Evolutionary conservation across 257 asterid genomes (phyloP).

Genomic region (Penstemon barbatus): DNA sequence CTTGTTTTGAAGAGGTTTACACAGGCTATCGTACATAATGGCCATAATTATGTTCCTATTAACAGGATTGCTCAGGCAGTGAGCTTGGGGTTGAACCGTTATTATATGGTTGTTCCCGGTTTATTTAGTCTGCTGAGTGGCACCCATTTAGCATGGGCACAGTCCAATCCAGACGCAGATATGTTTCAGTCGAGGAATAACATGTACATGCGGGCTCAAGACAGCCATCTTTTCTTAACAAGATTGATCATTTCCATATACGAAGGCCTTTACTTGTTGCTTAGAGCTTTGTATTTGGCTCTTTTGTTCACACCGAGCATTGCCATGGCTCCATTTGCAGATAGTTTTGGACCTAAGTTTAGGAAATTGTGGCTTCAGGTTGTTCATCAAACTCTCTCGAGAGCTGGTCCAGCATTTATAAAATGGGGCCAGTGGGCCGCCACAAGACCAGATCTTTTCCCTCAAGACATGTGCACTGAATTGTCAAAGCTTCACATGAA

Average conservation of each 20-base stretch:
- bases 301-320: slow-evolving; percentile 80
- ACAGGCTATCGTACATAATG: slow-evolving; percentile 32
- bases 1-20: slow-evolving; percentile 64
- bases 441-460: slow-evolving; percentile 93
- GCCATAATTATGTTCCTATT: slow-evolving; percentile 38
- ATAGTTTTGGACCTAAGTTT: slow-evolving; percentile 65
- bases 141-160: slow-evolving; percentile 59
- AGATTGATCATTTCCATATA: slow-evolving; percentile 43
- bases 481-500: slow-evolving; percentile 87
- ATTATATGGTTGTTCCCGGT: slow-evolving; percentile 64
- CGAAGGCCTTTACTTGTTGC: slow-evolving; percentile 59
- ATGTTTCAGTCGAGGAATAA: slow-evolving; percentile 44
- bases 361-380: slow-evolving; percentile 82
- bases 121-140: slow-evolving; percentile 59
- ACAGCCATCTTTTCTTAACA: slow-evolving; percentile 54
- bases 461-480: slow-evolving; percentile 76
- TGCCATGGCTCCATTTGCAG: slow-evolving; percentile 91
- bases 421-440: slow-evolving; percentile 99
- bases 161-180: slow-evolving; percentile 41
- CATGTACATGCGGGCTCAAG: slow-evolving; percentile 61
- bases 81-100: slow-evolving; percentile 70
- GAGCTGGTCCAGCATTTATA: slow-evolving; percentile 97
- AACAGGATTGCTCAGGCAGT: slow-evolving; percentile 78
- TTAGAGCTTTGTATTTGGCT: slow-evolving; percentile 65
- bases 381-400: slow-evolving; percentile 78